Conservation (phyloP, 352 stramenopile species). For the Phytophthora chlamydospora region DNA sequence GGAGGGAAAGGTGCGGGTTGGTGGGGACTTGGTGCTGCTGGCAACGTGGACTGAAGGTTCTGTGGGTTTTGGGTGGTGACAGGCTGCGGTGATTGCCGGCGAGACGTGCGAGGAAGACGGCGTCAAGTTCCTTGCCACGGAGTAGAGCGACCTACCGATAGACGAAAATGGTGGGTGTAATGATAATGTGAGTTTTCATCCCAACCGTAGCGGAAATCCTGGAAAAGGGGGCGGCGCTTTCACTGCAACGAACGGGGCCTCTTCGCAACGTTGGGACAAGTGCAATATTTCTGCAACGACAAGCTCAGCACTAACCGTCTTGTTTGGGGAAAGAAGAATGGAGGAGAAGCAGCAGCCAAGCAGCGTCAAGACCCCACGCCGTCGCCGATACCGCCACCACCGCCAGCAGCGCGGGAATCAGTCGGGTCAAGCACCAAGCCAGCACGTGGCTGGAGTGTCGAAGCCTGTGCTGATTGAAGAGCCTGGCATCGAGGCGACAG, state of each 20-base stretch:
- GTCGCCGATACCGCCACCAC: constrained; percentile 1
- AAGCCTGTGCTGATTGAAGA: constrained; percentile 32
- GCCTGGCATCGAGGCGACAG: constrained; percentile 38
- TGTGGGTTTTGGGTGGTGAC: not conserved
- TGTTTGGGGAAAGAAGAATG: not conserved
- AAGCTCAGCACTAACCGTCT: not conserved
- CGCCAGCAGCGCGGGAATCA: constrained; percentile 4
- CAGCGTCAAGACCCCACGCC: not conserved
- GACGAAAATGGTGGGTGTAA: not conserved
- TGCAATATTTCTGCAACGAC: not conserved
- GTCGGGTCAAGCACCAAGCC: not conserved
- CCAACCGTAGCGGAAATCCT: constrained; percentile 3
- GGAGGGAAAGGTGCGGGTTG: constrained; percentile 64
- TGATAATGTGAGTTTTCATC: constrained; percentile 26
- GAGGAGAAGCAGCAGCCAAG: not conserved
- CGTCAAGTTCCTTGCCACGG: constrained; percentile 82
- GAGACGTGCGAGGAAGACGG: constrained; percentile 86
- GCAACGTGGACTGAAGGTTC: not conserved
- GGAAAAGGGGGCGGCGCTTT: not conserved
- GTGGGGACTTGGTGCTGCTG: not conserved
- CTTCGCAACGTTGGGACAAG: constrained; percentile 16
- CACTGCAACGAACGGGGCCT: constrained; percentile 1
- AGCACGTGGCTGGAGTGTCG: not conserved
- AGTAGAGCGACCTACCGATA: constrained; percentile 41
- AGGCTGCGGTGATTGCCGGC: constrained; percentile 81